A percentile compares a stretch with the other conserved stretches of the same genome.
Conservation (phyloP, 495 filamentous ascomycete genomes). For the Hypomontagnella monticulosa region DNA sequence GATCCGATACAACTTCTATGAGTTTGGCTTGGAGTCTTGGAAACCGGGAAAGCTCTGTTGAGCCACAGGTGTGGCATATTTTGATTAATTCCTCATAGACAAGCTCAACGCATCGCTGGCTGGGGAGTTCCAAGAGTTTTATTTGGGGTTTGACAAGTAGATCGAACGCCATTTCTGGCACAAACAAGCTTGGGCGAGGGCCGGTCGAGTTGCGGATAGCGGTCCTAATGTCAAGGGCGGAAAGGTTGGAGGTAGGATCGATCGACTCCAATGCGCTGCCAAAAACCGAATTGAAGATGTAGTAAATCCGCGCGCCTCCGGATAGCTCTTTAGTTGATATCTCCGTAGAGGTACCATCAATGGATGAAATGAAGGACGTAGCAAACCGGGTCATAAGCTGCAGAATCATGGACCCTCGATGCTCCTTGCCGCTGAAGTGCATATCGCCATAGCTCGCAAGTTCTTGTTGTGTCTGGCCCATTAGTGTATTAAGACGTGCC, state of each 20-base stretch:
- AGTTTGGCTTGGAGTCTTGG: slow-evolving; percentile 95
- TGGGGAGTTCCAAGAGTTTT: slow-evolving; percentile 93
- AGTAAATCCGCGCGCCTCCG: slow-evolving; percentile 96
- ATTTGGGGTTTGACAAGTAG: slow-evolving; percentile 98
- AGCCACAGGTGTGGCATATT: slow-evolving; percentile 98
- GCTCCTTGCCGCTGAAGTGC: slow-evolving; percentile 97
- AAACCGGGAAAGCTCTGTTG: slow-evolving; percentile 88
- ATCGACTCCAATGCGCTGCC: slow-evolving; percentile 96
- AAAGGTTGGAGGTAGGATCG: slow-evolving; percentile 93
- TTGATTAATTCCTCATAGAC: slow-evolving; percentile 99
- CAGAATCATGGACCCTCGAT: slow-evolving; percentile 91
- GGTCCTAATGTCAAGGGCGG: slow-evolving; percentile 95
- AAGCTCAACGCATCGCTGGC: slow-evolving; percentile 94
- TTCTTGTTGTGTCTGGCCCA: slow-evolving; percentile 99
- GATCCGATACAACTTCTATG: slow-evolving; percentile 97
- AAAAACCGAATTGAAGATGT: slow-evolving; percentile 99
- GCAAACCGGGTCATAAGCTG: slow-evolving; percentile 99
- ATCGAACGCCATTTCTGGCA: slow-evolving; percentile 97
- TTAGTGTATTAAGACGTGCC: slow-evolving; percentile 93
- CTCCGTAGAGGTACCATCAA: slow-evolving; percentile 97
- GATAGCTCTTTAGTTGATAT: slow-evolving; percentile 99
- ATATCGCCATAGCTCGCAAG: slow-evolving; percentile 98
- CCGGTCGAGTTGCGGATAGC: slow-evolving; percentile 98
- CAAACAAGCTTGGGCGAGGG: slow-evolving; percentile 92
- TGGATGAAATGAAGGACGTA: slow-evolving; percentile 97